Base-by-base conservation (phyloP, 2,329 filamentous ascomycete species). In the Ceratocystis eucalypticola region DNA sequence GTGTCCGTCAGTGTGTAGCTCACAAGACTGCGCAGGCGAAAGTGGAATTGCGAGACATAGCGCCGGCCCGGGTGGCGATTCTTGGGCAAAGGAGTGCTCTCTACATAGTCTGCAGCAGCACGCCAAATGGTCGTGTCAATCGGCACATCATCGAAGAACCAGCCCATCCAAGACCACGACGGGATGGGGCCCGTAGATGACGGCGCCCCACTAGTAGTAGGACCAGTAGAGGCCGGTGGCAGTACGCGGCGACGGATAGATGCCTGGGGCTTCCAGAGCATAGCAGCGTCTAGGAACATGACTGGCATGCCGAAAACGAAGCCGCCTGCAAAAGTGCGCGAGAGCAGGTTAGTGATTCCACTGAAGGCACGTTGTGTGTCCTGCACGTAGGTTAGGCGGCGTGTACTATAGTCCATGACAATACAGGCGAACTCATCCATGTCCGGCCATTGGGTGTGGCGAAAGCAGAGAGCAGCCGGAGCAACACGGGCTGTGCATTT, bases 111-210 rank as follows among this genome's bases (percentile, higher is more conserved):
- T 7, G 76, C 75, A 1, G 76, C 75, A 0, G 77, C 76, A 61
- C 74, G 74, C 77, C 77, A 79, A 10, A 79, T 71, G 5, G 71
- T 72, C 66, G 79, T 69, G 65, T 79, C 77, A 15, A 76, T 75
- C 5, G 77, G 74, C 15, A 78, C 72, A 33, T 74, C 76, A 66
- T 79, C 77, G 66, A 77, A 78, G 74, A 76, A 78, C 77, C 77
- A 79, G 25, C 77, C 77, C 74, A 79, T 76, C 77, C 77, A 79
- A 37, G 77, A 77, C 77, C 77, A 79, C 3, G 76, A 77, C 0
- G 77, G 77, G 5, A 79, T 71, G 62, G 75, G 76, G 1, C 76
- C 66, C 4, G 66, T 46, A 44, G 63, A 62, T 15, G 59, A 59
- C 64, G 76, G 77, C 1, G 76, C 66, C 3, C 63, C 66, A 6